Evolutionary conservation across 805 yeast genomes (phyloP).

Genomic region (Zygosaccharomyces bailii): DNA sequence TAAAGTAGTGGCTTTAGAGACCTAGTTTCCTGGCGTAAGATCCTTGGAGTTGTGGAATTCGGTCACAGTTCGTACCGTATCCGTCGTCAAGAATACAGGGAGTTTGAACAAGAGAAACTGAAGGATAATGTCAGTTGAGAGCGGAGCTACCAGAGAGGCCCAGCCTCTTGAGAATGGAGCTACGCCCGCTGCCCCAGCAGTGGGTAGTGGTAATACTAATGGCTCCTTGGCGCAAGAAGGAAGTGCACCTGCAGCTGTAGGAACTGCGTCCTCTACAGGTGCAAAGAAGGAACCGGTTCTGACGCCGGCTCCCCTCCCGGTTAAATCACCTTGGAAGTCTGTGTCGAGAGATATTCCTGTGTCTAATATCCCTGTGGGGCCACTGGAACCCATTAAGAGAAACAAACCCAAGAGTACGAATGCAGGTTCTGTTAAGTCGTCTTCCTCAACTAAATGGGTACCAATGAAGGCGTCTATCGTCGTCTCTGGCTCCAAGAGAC

Average conservation of each 20-base stretch:
- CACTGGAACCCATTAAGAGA: constrained; percentile 19
- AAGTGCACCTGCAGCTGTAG: constrained; percentile 1
- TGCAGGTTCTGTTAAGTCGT: constrained; percentile 18
- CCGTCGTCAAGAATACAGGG: background rate
- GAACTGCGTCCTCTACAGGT: background rate
- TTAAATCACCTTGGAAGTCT: constrained; percentile 35
- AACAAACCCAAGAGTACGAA: constrained; percentile 19
- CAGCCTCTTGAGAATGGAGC: constrained; percentile 2
- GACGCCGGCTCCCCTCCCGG: constrained; percentile 37
- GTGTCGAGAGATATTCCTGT: constrained; percentile 27
- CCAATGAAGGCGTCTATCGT: constrained; percentile 61
- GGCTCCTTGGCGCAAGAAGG: background rate
- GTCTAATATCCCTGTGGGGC: constrained; percentile 23
- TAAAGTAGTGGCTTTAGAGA: constrained; percentile 34
- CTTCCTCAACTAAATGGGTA: constrained; percentile 54
- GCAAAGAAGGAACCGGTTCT: constrained; percentile 22
- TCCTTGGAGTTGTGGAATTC: constrained; percentile 8
- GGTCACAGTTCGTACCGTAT: constrained; percentile 2
- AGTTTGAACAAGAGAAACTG: constrained; percentile 4
- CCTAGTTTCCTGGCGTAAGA: constrained; percentile 16
- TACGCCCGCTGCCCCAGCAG: constrained; percentile 9
- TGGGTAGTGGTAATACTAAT: no score
- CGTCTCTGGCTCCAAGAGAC: constrained; percentile 32
- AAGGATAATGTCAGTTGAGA: constrained; percentile 1
- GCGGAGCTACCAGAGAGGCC: constrained; percentile 5